Percentiles rank a stretch among this genome's conserved stretches.
phyloP scores from a whole-genome alignment of 1,284 basidiomycete species.

The Exobasidium cylindrosporum region DNA sequence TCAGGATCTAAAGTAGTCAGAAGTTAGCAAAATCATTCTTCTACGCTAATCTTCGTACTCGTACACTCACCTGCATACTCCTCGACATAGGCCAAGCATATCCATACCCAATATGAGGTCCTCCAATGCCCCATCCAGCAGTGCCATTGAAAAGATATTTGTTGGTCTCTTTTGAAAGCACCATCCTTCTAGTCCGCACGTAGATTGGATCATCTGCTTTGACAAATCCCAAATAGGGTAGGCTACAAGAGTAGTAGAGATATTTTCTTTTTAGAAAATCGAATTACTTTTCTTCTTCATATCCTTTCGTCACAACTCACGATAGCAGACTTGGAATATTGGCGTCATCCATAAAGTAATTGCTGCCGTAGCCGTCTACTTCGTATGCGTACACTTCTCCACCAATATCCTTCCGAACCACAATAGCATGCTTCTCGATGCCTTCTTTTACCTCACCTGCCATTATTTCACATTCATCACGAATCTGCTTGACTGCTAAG shows the following conservation, averaged over 20 bases:
- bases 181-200: constrained; percentile 29
- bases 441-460: constrained; percentile 24
- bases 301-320: too few relatives aligned
- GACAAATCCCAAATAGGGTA: constrained; percentile 41
- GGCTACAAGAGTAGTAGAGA: constrained; percentile 23
- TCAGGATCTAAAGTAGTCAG: constrained; percentile 31
- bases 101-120: constrained; percentile 33
- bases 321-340: constrained; percentile 33
- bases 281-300: too few relatives aligned
- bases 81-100: constrained; percentile 47
- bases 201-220: constrained; percentile 26
- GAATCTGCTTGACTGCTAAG: background rate
- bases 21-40: background rate
- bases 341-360: constrained; percentile 45
- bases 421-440: constrained; percentile 23
- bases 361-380: constrained; percentile 40
- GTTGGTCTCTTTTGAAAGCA: constrained; percentile 26
- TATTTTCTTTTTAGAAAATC: background rate
- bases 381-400: constrained; percentile 42
- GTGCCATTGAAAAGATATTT: constrained; percentile 40
- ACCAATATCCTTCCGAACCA: constrained; percentile 15
- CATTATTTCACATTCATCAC: constrained; percentile 5
- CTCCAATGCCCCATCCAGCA: constrained; percentile 34
- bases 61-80: constrained; percentile 19
- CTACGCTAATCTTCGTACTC: background rate